A percentile compares a stretch with the other conserved stretches of the same genome.
phyloP scores from a whole-genome alignment of 2,329 filamentous ascomycete genomes.

The Shiraia bambusicola region DNA sequence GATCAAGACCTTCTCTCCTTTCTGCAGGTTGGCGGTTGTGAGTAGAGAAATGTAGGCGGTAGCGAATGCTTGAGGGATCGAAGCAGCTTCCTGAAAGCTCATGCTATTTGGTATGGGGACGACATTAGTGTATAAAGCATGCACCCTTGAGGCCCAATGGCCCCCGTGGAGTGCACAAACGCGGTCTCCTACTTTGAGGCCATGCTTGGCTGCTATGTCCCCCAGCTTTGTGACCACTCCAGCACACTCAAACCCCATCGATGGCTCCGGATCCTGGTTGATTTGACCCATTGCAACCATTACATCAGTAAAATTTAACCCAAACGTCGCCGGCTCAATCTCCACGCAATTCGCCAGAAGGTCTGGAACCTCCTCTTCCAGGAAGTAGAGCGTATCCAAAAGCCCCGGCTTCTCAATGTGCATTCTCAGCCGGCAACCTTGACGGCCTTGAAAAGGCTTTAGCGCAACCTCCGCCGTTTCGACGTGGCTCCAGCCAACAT shows the following conservation, averaged over 20 bases:
- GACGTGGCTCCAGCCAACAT: too few species aligned
- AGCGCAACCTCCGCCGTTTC: too few species aligned
- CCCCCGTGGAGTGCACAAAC: not conserved
- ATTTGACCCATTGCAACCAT: slow-evolving; percentile 8
- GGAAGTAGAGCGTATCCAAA: too few species aligned
- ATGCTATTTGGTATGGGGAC: slow-evolving; percentile 8
- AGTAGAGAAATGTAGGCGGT: slow-evolving; percentile 19
- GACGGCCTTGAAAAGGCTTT: too few species aligned
- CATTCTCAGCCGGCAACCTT: too few species aligned
- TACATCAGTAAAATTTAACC: slow-evolving; percentile 18
- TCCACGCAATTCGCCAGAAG: too few species aligned
- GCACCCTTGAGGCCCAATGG: not conserved
- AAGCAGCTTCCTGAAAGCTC: slow-evolving; percentile 14
- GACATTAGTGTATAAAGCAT: not conserved
- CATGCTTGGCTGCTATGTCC: not conserved
- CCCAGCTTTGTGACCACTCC: slow-evolving; percentile 8
- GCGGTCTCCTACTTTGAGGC: slow-evolving; percentile 1
- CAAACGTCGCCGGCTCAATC: slow-evolving; percentile 25
- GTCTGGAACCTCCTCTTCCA: too few species aligned
- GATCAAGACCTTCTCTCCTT: slow-evolving; percentile 31
- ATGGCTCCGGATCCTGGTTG: not conserved
- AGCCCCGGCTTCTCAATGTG: too few species aligned
- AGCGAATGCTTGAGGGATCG: not conserved
- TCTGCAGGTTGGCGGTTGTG: slow-evolving; percentile 18
- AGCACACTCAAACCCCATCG: slow-evolving; percentile 13